These are phyloP conservation scores for Schizonepeta tenuifolia DNA, from an alignment of 257 asterid genomes.

Conservation along the genomic window DNA sequence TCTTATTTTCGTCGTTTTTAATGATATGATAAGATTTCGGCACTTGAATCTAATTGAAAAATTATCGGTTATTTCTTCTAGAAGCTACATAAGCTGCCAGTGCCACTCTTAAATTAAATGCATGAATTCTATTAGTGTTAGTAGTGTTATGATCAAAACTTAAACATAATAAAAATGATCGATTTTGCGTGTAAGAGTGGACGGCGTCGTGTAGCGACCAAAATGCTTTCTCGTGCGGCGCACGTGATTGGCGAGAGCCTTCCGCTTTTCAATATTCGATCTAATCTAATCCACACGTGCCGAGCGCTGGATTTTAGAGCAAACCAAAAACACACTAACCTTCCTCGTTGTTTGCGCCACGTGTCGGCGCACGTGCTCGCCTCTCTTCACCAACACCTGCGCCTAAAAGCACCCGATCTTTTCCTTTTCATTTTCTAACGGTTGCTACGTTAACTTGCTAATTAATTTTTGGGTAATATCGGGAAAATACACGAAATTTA, in stretches of 20 bases:
- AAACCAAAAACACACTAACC: conserved; percentile 33
- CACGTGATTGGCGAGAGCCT: conserved; percentile 37
- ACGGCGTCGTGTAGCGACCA: conserved; percentile 43
- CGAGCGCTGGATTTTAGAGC: conserved; percentile 20
- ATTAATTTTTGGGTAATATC: no score
- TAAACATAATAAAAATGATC: not conserved
- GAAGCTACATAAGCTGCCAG: not conserved
- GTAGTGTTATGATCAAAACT: no score
- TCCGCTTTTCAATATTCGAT: conserved; percentile 35
- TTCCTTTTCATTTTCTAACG: not conserved
- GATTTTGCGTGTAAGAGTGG: conserved; percentile 30
- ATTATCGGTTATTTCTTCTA: not conserved
- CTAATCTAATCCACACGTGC: conserved; percentile 42
- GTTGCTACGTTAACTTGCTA: no score
- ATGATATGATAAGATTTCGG: not conserved
- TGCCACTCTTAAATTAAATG: no score
- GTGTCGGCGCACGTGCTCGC: conserved; percentile 57
- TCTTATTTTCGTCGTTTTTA: no score
- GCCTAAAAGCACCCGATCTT: conserved; percentile 35
- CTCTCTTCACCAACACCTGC: conserved; percentile 34
- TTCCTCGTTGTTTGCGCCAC: conserved; percentile 38
- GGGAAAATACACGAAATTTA: no score
- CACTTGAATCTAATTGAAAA: not conserved
- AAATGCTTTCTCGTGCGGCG: conserved; percentile 39
- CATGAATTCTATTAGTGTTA: no score